These are phyloP conservation scores for Aspergillus viridinutans DNA, from an alignment of 2,329 filamentous ascomycete species.

Conservation along the genomic window DNA sequence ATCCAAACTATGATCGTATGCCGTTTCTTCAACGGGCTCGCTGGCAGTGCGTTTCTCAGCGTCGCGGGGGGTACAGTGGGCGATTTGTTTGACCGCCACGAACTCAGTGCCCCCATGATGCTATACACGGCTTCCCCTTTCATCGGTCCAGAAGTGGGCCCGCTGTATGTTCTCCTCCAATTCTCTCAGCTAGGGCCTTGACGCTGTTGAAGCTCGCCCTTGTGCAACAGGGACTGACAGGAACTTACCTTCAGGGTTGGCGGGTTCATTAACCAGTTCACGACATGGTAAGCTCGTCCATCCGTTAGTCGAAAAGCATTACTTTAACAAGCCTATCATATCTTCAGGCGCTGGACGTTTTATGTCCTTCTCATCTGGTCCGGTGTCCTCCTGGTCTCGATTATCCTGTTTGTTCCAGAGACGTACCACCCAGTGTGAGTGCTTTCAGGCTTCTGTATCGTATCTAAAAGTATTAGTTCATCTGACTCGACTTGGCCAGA, in stretches of 20 bases:
- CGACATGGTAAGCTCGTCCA: constrained; percentile 51
- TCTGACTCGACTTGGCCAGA: constrained; percentile 13
- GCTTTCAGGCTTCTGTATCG: not conserved
- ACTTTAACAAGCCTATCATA: constrained; percentile 7
- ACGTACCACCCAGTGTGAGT: constrained; percentile 65
- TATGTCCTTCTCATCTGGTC: constrained; percentile 83
- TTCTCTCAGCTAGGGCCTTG: not conserved
- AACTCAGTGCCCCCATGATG: constrained; percentile 78
- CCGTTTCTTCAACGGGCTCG: constrained; percentile 62
- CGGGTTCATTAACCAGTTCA: constrained; percentile 76
- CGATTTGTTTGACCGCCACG: constrained; percentile 66
- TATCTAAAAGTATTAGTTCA: constrained; percentile 40
- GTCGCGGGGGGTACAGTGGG: constrained; percentile 84
- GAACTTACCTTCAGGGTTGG: constrained; percentile 48
- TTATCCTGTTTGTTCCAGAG: constrained; percentile 74
- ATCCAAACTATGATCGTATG: constrained; percentile 73
- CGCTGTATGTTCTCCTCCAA: constrained; percentile 35
- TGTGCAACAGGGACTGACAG: constrained; percentile 8
- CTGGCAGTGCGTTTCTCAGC: constrained; percentile 52
- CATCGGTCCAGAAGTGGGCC: constrained; percentile 55
- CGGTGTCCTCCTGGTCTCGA: constrained; percentile 57
- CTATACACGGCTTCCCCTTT: constrained; percentile 65
- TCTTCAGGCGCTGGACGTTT: constrained; percentile 67
- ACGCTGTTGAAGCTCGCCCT: not conserved
- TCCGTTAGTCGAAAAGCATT: not conserved